These are phyloP conservation scores for Orbilia oligospora DNA, from an alignment of 2,329 filamentous ascomycete genomes.

Conservation along the genomic window DNA sequence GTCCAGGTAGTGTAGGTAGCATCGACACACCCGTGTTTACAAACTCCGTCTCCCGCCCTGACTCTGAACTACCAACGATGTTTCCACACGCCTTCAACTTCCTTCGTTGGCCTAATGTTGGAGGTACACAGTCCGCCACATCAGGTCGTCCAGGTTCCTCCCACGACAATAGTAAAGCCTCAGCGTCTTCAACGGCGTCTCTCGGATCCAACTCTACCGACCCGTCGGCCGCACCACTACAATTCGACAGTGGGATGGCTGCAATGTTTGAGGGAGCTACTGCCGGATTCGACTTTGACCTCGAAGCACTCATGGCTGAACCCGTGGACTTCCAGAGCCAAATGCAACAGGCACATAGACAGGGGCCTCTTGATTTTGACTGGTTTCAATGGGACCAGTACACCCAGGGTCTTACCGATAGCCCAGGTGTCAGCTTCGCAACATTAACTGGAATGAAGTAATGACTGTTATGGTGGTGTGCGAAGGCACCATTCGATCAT, in stretches of 20 bases:
- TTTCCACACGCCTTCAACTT: conserved; percentile 59
- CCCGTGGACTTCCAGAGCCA: conserved; percentile 63
- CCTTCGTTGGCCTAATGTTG: conserved; percentile 56
- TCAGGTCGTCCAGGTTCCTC: conserved; percentile 47
- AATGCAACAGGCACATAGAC: conserved; percentile 63
- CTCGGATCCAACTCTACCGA: conserved; percentile 38
- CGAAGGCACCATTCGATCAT: not conserved
- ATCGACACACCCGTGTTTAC: conserved; percentile 20
- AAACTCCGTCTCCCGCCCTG: conserved; percentile 15
- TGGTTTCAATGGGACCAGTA: conserved; percentile 64
- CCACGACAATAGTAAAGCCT: conserved; percentile 36
- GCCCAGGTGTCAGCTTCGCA: conserved; percentile 51
- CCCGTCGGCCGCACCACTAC: conserved; percentile 2
- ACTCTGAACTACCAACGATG: conserved; percentile 46
- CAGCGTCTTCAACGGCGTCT: conserved; percentile 8
- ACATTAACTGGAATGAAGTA: conserved; percentile 39
- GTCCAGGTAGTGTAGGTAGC: conserved; percentile 34
- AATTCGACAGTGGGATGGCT: conserved; percentile 36
- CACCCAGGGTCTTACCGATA: conserved; percentile 52
- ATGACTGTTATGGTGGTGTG: not conserved
- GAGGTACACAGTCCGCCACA: conserved; percentile 24
- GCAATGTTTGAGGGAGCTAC: conserved; percentile 51
- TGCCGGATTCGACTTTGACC: conserved; percentile 62
- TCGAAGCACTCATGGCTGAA: conserved; percentile 63
- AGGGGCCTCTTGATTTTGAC: conserved; percentile 64